Conservation (phyloP, 768 basidiomycete genomes). For the Tubosaeta sp. region DNA sequence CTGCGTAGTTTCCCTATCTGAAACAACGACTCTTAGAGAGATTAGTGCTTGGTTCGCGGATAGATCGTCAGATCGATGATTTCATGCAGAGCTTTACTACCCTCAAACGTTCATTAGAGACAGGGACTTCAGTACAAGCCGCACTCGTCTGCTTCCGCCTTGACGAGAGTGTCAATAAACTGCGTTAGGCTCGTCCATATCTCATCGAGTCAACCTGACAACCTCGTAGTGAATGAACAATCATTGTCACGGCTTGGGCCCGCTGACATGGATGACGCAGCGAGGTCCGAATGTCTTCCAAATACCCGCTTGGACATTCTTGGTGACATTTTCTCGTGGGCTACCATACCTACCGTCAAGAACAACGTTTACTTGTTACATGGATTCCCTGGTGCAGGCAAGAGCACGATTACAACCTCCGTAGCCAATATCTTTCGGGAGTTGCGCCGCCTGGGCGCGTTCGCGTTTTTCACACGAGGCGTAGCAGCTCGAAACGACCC, state of each 20-base stretch:
- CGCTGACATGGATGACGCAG: conserved; percentile 26
- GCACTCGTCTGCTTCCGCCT: conserved; percentile 28
- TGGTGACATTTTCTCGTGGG: conserved; percentile 23
- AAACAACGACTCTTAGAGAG: conserved; percentile 9
- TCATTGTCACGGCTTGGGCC: conserved; percentile 24
- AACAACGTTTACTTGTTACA: conserved; percentile 31
- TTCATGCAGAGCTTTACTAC: conserved; percentile 21
- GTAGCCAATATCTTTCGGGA: conserved; percentile 32
- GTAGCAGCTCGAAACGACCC: conserved; percentile 29
- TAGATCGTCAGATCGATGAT: conserved; percentile 14
- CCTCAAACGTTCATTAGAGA: conserved; percentile 26
- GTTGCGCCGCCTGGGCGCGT: conserved; percentile 33
- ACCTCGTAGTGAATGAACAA: conserved; percentile 16
- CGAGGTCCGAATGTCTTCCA: conserved; percentile 27
- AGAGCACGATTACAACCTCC: conserved; percentile 35
- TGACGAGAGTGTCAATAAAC: conserved; percentile 22
- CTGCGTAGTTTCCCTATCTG: not conserved
- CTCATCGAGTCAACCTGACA: not conserved
- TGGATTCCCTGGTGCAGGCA: conserved; percentile 34
- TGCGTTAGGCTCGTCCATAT: conserved; percentile 17
- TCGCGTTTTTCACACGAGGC: conserved; percentile 34
- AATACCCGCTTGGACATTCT: conserved; percentile 30
- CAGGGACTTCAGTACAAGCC: conserved; percentile 21
- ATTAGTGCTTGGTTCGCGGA: conserved; percentile 16
- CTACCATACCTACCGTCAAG: conserved; percentile 13